Evolutionary conservation across 768 basidiomycete species (phyloP), one percentile per base, ranked within the genome.

Genomic region (Russula abietina): DNA sequence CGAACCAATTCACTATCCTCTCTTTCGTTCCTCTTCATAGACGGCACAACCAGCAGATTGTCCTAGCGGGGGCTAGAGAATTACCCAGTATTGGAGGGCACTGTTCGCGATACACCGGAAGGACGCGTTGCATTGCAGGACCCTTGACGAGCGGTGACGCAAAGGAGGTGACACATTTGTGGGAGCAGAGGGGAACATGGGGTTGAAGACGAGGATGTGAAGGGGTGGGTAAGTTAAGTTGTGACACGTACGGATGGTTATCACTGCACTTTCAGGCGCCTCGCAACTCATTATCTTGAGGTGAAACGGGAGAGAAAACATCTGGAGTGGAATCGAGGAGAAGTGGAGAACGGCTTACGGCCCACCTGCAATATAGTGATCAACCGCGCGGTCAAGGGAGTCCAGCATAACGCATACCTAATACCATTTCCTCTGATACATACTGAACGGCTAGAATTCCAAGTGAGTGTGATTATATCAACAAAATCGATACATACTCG

Each of bases 241-340:
- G 91, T 79, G 61, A 86, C 86, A 48, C 81, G 80, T 69, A 95
- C 81, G 80, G 69, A 95, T 82, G 57, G 96, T 84, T 14, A 89
- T 92, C 19, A 86, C 83, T 59, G 96, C 77, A 70, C 96, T 97
- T 73, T 90, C 87, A 1, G 93, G 94, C 19, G 91, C 87, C 48
- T 89, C 19, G 36, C 19, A n/a, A 53, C 38, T 46, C 57, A 62
- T 59, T 43, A 30, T 33, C 38, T 36, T 39, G 33, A n/a, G 63
- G 55, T 24, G 56, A 53, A 26, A 64, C 52, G 38, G 95, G 82
- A 17, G 93, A 90, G 75, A 91, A 94, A 41, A 94, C 91, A 68
- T 96, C 93, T 0, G 91, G 90, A 1, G 91, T 83, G 7, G 91
- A 89, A 76, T 94, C 92, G 72, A 96, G 96, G 19, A 97, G 78